A percentile compares a stretch with the other conserved stretches of the same genome.
Evolutionary conservation across 352 stramenopile genomes (phyloP).

Genomic region (Phytophthora pseudosyringae): DNA sequence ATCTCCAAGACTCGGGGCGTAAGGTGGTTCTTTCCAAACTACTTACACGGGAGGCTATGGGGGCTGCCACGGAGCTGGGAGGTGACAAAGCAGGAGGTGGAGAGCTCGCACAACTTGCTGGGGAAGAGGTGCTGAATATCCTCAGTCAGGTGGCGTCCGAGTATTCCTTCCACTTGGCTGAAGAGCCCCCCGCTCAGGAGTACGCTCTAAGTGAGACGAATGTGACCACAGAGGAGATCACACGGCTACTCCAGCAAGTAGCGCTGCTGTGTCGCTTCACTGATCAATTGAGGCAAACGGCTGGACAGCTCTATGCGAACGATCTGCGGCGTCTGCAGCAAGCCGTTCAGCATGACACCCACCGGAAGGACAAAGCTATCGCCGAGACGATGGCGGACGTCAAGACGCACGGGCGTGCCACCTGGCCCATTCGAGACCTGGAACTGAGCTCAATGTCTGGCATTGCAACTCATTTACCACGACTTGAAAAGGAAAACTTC

Average conservation of each 20-base stretch:
- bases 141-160: slow-evolving; percentile 42
- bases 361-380: slow-evolving; percentile 45
- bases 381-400: slow-evolving; percentile 32
- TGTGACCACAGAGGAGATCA: slow-evolving; percentile 35
- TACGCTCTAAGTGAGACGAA: slow-evolving; percentile 38
- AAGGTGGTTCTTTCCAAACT: slow-evolving; percentile 34
- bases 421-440: slow-evolving; percentile 29
- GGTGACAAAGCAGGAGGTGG: slow-evolving; percentile 19
- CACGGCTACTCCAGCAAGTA: slow-evolving; percentile 36
- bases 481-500: slow-evolving; percentile 30
- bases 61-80: slow-evolving; percentile 30
- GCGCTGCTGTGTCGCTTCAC: slow-evolving; percentile 46
- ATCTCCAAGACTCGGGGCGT: slow-evolving; percentile 9
- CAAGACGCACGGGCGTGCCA: slow-evolving; percentile 4
- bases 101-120: slow-evolving; percentile 28
- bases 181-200: slow-evolving; percentile 16
- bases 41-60: slow-evolving; percentile 35
- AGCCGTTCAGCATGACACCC: slow-evolving; percentile 37
- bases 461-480: slow-evolving; percentile 15
- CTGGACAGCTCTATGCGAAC: slow-evolving; percentile 30
- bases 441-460: slow-evolving; percentile 4
- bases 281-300: slow-evolving; percentile 32
- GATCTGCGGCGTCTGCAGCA: slow-evolving; percentile 32
- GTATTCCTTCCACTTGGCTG: slow-evolving; percentile 39
- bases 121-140: slow-evolving; percentile 46